These are phyloP conservation scores for Amanita inopinata DNA, from an alignment of 768 basidiomycete genomes.

Conservation along the genomic window DNA sequence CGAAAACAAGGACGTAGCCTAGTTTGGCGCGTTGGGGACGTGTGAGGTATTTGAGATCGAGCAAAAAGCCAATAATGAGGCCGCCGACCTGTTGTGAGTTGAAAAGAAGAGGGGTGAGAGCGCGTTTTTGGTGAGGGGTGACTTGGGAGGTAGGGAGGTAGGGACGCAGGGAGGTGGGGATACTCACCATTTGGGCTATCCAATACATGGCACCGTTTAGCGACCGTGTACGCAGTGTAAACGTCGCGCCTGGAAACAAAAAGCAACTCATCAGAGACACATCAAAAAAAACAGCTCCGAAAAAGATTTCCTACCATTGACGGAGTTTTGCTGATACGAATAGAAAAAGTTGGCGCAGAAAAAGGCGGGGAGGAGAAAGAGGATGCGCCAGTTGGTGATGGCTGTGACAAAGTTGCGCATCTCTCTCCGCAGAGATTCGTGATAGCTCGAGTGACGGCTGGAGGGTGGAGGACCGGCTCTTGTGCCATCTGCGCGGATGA, in stretches of 20 bases:
- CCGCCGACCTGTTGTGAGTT: constrained; percentile 16
- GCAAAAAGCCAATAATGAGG: constrained; percentile 17
- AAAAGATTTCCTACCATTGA: too few relatives aligned
- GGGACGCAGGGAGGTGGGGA: too few relatives aligned
- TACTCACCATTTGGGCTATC: constrained; percentile 21
- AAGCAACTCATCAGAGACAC: neutral
- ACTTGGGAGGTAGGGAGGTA: too few relatives aligned
- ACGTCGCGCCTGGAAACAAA: constrained; percentile 14
- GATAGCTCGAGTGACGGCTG: constrained; percentile 10
- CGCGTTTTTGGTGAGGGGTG: too few relatives aligned
- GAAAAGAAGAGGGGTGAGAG: neutral
- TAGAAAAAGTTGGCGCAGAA: constrained; percentile 25
- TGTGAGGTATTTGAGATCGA: constrained; percentile 20
- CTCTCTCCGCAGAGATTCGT: constrained; percentile 14
- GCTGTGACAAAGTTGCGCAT: constrained; percentile 14
- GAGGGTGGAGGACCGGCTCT: constrained; percentile 15
- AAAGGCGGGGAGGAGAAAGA: constrained; percentile 20
- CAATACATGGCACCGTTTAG: constrained; percentile 22
- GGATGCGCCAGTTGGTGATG: constrained; percentile 18
- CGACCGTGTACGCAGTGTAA: constrained; percentile 20
- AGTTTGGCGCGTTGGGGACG: constrained; percentile 19
- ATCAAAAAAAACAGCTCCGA: constrained; percentile 1
- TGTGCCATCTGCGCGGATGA: constrained; percentile 18
- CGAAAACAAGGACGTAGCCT: constrained; percentile 17
- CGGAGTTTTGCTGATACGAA: constrained; percentile 21